These are phyloP conservation scores for Alternaria arbusti DNA, from an alignment of 2,329 filamentous ascomycete genomes.

Conservation along the genomic window DNA sequence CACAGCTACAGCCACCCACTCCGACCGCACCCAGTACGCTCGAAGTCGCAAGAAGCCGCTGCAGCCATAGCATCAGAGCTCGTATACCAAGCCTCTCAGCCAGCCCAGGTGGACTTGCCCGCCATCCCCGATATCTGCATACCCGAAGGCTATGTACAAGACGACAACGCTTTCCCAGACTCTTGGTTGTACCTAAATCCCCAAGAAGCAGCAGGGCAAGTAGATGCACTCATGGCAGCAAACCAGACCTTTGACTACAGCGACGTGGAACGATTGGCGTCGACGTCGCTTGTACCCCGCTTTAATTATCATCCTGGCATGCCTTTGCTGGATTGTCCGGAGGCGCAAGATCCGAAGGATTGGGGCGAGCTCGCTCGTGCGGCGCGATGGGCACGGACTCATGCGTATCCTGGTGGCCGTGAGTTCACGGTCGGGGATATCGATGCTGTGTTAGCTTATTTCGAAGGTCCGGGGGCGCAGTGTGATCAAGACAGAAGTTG, in stretches of 20 bases:
- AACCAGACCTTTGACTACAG: not conserved
- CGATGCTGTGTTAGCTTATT: not conserved
- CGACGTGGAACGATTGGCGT: not conserved
- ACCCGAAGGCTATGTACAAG: not conserved
- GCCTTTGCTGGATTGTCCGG: not conserved
- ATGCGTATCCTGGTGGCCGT: not conserved
- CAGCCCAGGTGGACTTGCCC: not conserved
- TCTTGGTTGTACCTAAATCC: not conserved
- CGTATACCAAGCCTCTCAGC: not conserved
- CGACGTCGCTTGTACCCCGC: not conserved
- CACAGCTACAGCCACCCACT: not conserved
- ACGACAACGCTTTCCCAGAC: not conserved
- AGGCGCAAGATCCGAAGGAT: not conserved
- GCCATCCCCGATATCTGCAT: not conserved
- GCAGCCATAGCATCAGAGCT: not conserved
- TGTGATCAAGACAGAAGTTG: not conserved
- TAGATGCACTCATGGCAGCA: constrained; percentile 3
- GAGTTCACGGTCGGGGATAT: not conserved
- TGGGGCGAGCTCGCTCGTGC: not conserved
- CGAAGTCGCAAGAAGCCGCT: not conserved
- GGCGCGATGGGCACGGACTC: not conserved
- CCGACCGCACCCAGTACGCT: not conserved
- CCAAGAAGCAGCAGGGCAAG: not conserved
- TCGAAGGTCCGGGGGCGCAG: not conserved
- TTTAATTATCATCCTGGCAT: not conserved